A percentile compares a stretch with the other conserved stretches of the same genome.
phyloP scores from a whole-genome alignment of 768 basidiomycete genomes.

The Tylopilus balloui region DNA sequence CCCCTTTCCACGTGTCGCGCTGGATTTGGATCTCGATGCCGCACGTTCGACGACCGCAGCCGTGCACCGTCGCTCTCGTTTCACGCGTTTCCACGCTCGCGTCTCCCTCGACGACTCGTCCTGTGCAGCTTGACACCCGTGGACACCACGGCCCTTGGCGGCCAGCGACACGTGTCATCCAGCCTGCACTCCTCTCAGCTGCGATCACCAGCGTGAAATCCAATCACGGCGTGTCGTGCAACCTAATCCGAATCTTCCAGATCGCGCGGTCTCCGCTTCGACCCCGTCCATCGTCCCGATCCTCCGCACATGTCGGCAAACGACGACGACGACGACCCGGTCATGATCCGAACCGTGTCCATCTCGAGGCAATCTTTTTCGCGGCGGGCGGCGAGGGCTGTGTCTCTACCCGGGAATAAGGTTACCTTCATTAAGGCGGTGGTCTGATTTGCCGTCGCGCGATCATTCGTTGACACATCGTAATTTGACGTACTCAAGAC shows the following conservation, averaged over 20 bases:
- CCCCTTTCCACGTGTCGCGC: conserved; percentile 23
- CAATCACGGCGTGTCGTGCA: conserved; percentile 16
- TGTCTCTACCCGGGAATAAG: conserved; percentile 20
- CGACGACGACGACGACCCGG: background rate
- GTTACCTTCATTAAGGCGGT: conserved; percentile 21
- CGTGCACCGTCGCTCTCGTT: background rate
- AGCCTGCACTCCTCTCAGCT: conserved; percentile 11
- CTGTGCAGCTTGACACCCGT: conserved; percentile 10
- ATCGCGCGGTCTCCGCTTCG: conserved; percentile 24
- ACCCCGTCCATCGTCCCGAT: conserved; percentile 14
- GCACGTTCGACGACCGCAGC: conserved; percentile 11
- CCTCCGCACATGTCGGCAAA: conserved; percentile 15
- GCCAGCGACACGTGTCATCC: conserved; percentile 20
- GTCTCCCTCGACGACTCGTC: background rate
- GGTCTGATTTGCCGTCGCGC: conserved; percentile 18
- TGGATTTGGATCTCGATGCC: conserved; percentile 20
- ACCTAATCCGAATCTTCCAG: conserved; percentile 24
- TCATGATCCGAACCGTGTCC: conserved; percentile 19
- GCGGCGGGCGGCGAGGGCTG: conserved; percentile 1
- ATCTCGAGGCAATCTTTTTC: conserved; percentile 5
- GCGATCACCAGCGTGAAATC: conserved; percentile 11
- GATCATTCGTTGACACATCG: conserved; percentile 9
- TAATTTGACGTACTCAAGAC: conserved; percentile 27
- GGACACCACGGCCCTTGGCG: conserved; percentile 19
- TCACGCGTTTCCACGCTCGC: conserved; percentile 12